phyloP scores from a whole-genome alignment of 768 basidiomycete genomes.

The Mycena chlorophos region DNA sequence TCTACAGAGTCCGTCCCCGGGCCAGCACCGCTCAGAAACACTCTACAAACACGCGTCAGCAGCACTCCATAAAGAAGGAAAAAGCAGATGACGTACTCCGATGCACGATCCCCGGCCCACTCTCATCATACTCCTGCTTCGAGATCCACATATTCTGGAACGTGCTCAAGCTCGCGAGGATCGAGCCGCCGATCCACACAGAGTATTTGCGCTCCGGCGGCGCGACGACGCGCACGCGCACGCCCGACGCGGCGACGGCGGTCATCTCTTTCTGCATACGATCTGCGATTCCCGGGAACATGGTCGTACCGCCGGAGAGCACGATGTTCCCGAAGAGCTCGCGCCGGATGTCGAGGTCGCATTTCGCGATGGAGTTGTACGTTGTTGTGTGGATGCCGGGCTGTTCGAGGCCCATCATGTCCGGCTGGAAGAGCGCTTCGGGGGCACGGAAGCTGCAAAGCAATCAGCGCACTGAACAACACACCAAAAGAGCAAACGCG shows the following conservation, averaged over 20 bases:
- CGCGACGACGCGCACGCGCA: slow-evolving; percentile 52
- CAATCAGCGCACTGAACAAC: not conserved
- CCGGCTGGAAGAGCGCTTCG: slow-evolving; percentile 72
- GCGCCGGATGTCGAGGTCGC: slow-evolving; percentile 60
- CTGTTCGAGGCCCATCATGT: slow-evolving; percentile 61
- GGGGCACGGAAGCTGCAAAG: slow-evolving; percentile 56
- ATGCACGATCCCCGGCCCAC: slow-evolving; percentile 19
- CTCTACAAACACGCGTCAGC: no score
- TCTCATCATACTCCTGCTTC: slow-evolving; percentile 24
- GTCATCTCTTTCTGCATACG: slow-evolving; percentile 74
- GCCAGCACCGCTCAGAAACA: no score
- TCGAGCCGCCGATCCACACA: slow-evolving; percentile 26
- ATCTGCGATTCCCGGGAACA: slow-evolving; percentile 36
- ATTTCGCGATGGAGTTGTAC: slow-evolving; percentile 60
- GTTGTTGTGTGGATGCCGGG: slow-evolving; percentile 34
- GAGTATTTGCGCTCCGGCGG: slow-evolving; percentile 72
- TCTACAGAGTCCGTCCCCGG: no score
- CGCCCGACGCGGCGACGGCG: slow-evolving; percentile 58
- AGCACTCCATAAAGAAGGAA: no score
- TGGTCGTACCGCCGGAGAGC: slow-evolving; percentile 21
- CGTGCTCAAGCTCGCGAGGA: slow-evolving; percentile 19
- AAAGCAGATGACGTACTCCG: slow-evolving; percentile 15
- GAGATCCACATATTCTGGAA: slow-evolving; percentile 22
- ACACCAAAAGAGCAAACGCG: not conserved
- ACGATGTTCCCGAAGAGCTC: slow-evolving; percentile 18